Evolutionary conservation across 345 rosid species (phyloP), one percentile per base, ranked within the genome.

Genomic region (Euclidium syriacum): DNA sequence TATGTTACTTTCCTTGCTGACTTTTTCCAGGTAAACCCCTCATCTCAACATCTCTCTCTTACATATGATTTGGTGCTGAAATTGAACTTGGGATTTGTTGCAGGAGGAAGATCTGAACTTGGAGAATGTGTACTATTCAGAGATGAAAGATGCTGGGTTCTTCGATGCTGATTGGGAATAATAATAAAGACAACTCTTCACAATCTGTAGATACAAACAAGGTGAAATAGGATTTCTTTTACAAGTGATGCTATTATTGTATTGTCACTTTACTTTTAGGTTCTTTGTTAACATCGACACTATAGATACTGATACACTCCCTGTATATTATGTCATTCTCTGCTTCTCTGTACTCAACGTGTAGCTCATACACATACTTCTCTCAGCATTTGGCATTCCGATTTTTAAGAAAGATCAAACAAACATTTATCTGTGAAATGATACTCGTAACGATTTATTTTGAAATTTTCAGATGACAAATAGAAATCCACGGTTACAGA

Each of bases 91-190:
- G 14, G 7, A 2, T 26, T 58, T 49, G 32, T 10, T 75, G 51
- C 73, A 94, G 97, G 99, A 94, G 75, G 97, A 90, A 55, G 96
- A 87, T 65, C 55, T 94, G 81, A 82, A 78, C 27, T 73, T 94
- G 71, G 99, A 94, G 76, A 85, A 80, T 55, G 91, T 84, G 7
- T 85, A 85, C 83, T 94, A 94, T 76, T 94, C 99, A 2, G 97
- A 94, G 73, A 89, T 90, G 99, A 87, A 94, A 73, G 99, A 94
- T 73, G 99, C 97, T 0, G 99, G 97, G 34, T 90, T 87, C 83
- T 94, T 87, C 36, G 97, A 94, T 34, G 82, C 80, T 0, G 99
- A 87, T 33, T 94, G 99, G 99, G 96, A 87, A 27, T 94, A 64
- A n/a, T 11, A n/a, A 22, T 8, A 52, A 38, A 52, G 19, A 48